Conservation (phyloP, 1,284 basidiomycete species). For the Cutaneotrichosporon sp. region DNA sequence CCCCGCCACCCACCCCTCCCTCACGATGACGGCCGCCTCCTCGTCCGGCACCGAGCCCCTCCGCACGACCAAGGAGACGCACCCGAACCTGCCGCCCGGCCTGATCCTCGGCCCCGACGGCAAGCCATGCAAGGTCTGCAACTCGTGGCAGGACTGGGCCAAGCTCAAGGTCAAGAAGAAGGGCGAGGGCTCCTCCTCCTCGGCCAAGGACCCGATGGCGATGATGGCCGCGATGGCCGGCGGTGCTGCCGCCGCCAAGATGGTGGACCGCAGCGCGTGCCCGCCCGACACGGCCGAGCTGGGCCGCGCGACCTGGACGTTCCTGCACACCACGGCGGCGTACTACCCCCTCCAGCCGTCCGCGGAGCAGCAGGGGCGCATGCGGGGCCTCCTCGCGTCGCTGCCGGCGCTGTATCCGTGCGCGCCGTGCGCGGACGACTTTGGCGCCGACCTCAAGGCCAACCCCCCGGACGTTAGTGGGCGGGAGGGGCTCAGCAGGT, state of each 20-base stretch:
- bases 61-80: conserved; percentile 50
- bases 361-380: conserved; percentile 69
- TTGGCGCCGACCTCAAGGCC: conserved; percentile 63
- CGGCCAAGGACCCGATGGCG: conserved; percentile 25
- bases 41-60: neutral
- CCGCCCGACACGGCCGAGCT: conserved; percentile 84
- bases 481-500: conserved; percentile 68
- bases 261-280: conserved; percentile 63
- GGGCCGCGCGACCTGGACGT: conserved; percentile 90
- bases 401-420: conserved; percentile 86
- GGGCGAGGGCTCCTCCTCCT: too few species aligned
- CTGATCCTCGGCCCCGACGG: conserved; percentile 87
- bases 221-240: conserved; percentile 30
- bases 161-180: conserved; percentile 55
- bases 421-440: conserved; percentile 75
- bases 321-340: conserved; percentile 88
- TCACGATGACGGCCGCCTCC: too few species aligned
- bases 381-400: conserved; percentile 73
- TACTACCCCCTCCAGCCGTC: conserved; percentile 84
- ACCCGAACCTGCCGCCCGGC: conserved; percentile 64
- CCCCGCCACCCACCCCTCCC: too few species aligned
- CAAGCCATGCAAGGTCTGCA: conserved; percentile 90
- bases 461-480: conserved; percentile 74
- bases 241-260: conserved; percentile 31
- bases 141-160: conserved; percentile 73